Evolutionary conservation across 768 basidiomycete species (phyloP).

Genomic region (Agrocybe chaxingu): DNA sequence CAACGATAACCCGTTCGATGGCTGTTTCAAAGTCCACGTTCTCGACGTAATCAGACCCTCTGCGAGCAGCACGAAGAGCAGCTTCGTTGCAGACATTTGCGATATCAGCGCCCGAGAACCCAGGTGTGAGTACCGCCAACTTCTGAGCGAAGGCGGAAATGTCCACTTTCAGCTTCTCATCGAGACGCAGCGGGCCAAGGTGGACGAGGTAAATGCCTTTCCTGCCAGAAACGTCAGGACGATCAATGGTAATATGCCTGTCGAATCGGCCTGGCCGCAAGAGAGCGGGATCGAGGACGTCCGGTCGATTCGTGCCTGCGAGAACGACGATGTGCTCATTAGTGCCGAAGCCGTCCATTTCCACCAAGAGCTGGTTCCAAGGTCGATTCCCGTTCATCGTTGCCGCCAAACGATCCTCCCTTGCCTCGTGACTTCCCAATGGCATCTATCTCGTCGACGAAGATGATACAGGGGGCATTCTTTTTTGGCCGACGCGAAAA

Average conservation of each 20-base stretch:
- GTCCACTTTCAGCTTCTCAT: conserved; percentile 47
- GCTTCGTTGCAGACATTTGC: conserved; percentile 99
- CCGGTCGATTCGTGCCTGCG: conserved; percentile 95
- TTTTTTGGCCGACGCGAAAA: conserved; percentile 98
- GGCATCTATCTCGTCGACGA: conserved; percentile 98
- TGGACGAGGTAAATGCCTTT: conserved; percentile 94
- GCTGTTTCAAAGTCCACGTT: conserved; percentile 93
- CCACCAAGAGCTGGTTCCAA: conserved; percentile 94
- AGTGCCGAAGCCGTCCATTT: conserved; percentile 99
- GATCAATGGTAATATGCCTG: conserved; percentile 91
- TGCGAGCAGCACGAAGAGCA: conserved; percentile 90
- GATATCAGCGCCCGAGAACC: conserved; percentile 98
- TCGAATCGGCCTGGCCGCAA: conserved; percentile 98
- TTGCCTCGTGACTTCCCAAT: conserved; percentile 92
- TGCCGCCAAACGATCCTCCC: conserved; percentile 75
- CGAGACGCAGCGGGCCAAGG: conserved; percentile 76
- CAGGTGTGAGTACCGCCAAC: conserved; percentile 93
- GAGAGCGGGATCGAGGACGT: conserved; percentile 92
- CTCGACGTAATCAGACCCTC: conserved; percentile 71
- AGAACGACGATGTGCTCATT: conserved; percentile 95
- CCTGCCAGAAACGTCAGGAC: conserved; percentile 91
- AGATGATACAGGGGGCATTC: conserved; percentile 97
- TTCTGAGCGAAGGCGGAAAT: conserved; percentile 75
- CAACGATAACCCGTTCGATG: conserved; percentile 97
- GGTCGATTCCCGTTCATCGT: conserved; percentile 97